Base-by-base conservation (phyloP, 805 yeast species). In the Komagataella phaffii region DNA sequence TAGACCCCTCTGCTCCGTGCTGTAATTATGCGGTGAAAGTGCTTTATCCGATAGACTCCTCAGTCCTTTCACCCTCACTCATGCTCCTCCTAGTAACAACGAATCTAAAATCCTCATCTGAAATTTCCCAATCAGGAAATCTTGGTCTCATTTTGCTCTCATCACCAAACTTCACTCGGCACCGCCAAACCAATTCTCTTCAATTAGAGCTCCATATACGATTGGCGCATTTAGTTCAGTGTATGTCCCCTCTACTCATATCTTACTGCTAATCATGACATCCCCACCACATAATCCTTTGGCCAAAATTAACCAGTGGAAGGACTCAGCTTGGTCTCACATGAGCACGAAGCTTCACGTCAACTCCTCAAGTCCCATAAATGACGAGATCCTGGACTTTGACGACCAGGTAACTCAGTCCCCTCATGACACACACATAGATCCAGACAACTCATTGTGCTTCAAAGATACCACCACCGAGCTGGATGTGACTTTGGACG, bases 81-180 rank as follows among this genome's bases (percentile, higher is more conserved):
- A 8, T 30, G 14, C 40, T 30, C 40, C 40, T 30, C 40, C 14
- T 14, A 5, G 40, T 8, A 30, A 14, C 40, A 5, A 10, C 14
- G 40, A 30, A 30, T 30, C 40, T 44, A 10, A 17, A 19, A 44
- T 19, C 46, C 18, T 46, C 24, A 46, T 24, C 30, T 24, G 48
- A 19, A 19, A 17, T 46, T 46, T 46, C 48, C 48, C 48, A 23
- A 46, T 46, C 24, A 23, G 48, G 48, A 46, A 30, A 30, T 30
- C 40, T 30, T 14, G 40, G 40, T 30, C 14, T 30, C 40, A 24
- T 10, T 30, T 30, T 30, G 40, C 40, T 30, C 40, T 30, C 40
- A 30, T 30, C 40, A 30, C 40, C 40, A 30, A 30, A 30, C 40
- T 30, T 30, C 40, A 30, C 40, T 30, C 40, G 40, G 40, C 40